phyloP scores from a whole-genome alignment of 2,329 filamentous ascomycete genomes.

The Colletotrichum tropicale region DNA sequence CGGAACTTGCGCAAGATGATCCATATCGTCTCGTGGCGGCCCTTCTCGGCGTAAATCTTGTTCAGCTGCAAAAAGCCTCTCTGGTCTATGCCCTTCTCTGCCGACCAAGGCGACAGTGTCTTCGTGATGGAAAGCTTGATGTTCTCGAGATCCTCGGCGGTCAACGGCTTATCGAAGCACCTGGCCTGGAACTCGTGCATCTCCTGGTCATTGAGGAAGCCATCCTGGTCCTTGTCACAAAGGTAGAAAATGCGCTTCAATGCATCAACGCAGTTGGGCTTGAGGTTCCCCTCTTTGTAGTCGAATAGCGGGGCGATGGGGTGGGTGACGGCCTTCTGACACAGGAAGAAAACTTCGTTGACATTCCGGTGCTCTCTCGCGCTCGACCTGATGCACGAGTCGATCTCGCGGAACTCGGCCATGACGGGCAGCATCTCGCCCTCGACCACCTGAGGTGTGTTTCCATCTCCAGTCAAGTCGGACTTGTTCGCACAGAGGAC shows the following conservation, averaged over 20 bases:
- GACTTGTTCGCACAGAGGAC: slow-evolving; percentile 97
- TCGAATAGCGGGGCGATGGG: slow-evolving; percentile 96
- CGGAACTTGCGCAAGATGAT: slow-evolving; percentile 94
- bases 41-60: slow-evolving; percentile 96
- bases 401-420: slow-evolving; percentile 98
- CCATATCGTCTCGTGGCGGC: slow-evolving; percentile 98
- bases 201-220: slow-evolving; percentile 87
- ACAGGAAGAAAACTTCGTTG: slow-evolving; percentile 96
- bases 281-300: slow-evolving; percentile 87
- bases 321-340: slow-evolving; percentile 97
- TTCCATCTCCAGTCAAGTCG: slow-evolving; percentile 78
- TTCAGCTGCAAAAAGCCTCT: slow-evolving; percentile 88
- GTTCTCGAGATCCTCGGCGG: slow-evolving; percentile 81
- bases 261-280: slow-evolving; percentile 86
- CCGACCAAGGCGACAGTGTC: slow-evolving; percentile 64
- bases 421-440: slow-evolving; percentile 99
- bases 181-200: slow-evolving; percentile 89
- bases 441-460: slow-evolving; percentile 83
- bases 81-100: slow-evolving; percentile 77
- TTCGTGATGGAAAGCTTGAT: slow-evolving; percentile 89
- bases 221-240: slow-evolving; percentile 95
- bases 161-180: slow-evolving; percentile 88
- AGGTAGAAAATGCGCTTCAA: slow-evolving; percentile 92
- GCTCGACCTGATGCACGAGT: slow-evolving; percentile 95
- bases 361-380: slow-evolving; percentile 92